Conservation (phyloP, 1,284 basidiomycete species). For the Cryptococcus neoformans region DNA sequence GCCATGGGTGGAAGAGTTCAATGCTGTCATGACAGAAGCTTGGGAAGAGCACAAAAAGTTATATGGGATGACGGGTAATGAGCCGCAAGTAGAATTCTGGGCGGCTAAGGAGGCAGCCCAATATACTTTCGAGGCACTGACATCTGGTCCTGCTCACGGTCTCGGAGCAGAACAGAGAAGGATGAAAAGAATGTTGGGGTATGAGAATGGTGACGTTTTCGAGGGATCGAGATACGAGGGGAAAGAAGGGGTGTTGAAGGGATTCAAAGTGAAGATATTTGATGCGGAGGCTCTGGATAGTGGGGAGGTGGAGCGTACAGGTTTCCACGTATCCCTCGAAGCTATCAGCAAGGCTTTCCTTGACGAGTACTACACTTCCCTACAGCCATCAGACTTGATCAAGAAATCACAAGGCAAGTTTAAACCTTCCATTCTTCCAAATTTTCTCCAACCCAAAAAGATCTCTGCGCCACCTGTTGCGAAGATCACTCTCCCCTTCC, state of each 20-base stretch:
- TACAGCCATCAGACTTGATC: neutral
- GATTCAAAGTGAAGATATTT: slow-evolving; percentile 31
- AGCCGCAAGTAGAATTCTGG: slow-evolving; percentile 59
- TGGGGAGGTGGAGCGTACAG: slow-evolving; percentile 1
- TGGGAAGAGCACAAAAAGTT: slow-evolving; percentile 2
- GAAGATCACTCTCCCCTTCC: slow-evolving; percentile 35
- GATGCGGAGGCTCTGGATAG: slow-evolving; percentile 11
- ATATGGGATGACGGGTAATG: neutral
- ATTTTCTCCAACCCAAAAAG: slow-evolving; percentile 34
- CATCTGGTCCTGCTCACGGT: slow-evolving; percentile 29
- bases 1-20: slow-evolving; percentile 63
- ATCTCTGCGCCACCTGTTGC: slow-evolving; percentile 39
- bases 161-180: slow-evolving; percentile 40
- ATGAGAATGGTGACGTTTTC: slow-evolving; percentile 43
- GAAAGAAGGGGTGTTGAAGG: slow-evolving; percentile 24
- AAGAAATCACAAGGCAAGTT: neutral
- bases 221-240: slow-evolving; percentile 41
- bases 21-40: slow-evolving; percentile 39
- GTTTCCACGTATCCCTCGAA: slow-evolving; percentile 28
- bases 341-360: slow-evolving; percentile 23
- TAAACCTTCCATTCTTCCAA: slow-evolving; percentile 15
- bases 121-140: slow-evolving; percentile 38
- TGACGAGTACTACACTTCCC: slow-evolving; percentile 19
- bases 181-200: slow-evolving; percentile 36
- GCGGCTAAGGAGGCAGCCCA: slow-evolving; percentile 68